A percentile compares a stretch with the other conserved stretches of the same genome.
These are phyloP conservation scores for Naganishia vaughanmartiniae DNA, from an alignment of 768 basidiomycete species.

Conservation along the genomic window DNA sequence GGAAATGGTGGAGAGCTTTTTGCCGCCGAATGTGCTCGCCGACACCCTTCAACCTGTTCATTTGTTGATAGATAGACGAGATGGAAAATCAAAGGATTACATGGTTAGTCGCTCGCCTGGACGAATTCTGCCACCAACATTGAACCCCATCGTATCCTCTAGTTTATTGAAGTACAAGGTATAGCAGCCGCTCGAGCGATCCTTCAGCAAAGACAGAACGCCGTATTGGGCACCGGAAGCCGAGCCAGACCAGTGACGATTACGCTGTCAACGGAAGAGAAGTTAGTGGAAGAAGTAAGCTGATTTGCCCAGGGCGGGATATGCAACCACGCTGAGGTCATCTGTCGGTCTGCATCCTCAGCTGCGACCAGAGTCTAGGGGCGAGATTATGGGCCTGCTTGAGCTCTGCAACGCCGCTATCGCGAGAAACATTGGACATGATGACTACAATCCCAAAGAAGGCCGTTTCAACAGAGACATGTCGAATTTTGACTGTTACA, in stretches of 20 bases:
- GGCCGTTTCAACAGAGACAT: background rate
- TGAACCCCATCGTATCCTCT: background rate
- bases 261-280: constrained; percentile 35
- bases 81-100: constrained; percentile 44
- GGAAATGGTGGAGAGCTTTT: constrained; percentile 34
- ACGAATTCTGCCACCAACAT: background rate
- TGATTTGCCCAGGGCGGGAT: background rate
- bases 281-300: constrained; percentile 39
- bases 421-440: constrained; percentile 14
- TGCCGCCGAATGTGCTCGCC: constrained; percentile 36
- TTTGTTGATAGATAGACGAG: constrained; percentile 39
- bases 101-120: constrained; percentile 32
- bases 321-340: background rate
- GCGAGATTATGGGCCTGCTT: constrained; percentile 38
- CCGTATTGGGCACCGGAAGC: constrained; percentile 35
- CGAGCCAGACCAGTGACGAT: constrained; percentile 43
- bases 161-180: constrained; percentile 44
- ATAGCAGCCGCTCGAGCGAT: constrained; percentile 36
- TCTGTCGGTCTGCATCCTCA: constrained; percentile 26
- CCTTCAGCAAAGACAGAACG: constrained; percentile 42
- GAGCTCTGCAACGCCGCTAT: constrained; percentile 43
- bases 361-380: constrained; percentile 40
- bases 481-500: background rate
- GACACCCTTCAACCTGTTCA: constrained; percentile 40
- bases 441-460: constrained; percentile 20